Evolutionary conservation across 2,329 filamentous ascomycete species (phyloP).

Genomic region (Arthrobotrys sphaeroides): DNA sequence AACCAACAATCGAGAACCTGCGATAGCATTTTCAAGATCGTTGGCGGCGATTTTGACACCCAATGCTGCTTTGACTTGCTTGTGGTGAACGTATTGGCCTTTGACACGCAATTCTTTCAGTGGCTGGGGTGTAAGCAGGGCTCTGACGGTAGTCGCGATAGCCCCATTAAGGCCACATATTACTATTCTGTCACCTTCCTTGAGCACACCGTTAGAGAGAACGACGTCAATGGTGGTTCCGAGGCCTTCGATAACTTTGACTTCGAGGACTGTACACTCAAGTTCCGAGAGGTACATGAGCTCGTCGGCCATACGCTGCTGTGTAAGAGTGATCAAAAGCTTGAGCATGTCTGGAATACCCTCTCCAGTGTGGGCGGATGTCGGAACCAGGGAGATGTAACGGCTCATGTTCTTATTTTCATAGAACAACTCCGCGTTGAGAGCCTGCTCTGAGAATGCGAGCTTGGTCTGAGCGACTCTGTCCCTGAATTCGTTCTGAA

Average conservation of each 20-base stretch:
- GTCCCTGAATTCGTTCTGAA: constrained; percentile 93
- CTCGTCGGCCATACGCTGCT: constrained; percentile 95
- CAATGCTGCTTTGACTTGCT: constrained; percentile 96
- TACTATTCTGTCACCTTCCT: constrained; percentile 93
- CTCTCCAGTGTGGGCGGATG: constrained; percentile 97
- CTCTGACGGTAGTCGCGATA: constrained; percentile 94
- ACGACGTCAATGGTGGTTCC: constrained; percentile 99
- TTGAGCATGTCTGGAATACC: constrained; percentile 99
- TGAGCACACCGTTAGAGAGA: constrained; percentile 91
- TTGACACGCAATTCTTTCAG: constrained; percentile 95
- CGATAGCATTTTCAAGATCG: constrained; percentile 93
- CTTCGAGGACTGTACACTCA: constrained; percentile 95
- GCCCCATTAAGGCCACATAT: constrained; percentile 96
- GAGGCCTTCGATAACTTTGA: constrained; percentile 98
- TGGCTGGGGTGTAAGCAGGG: constrained; percentile 88
- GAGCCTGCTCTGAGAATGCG: constrained; percentile 93
- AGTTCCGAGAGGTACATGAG: constrained; percentile 99
- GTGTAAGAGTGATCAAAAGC: constrained; percentile 87
- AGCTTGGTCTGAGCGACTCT: constrained; percentile 90
- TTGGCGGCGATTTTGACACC: constrained; percentile 99
- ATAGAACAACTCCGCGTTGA: constrained; percentile 96
- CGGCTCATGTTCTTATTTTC: constrained; percentile 98
- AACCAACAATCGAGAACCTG: constrained; percentile 91
- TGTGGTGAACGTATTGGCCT: constrained; percentile 90
- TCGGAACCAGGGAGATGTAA: constrained; percentile 94